Base-by-base conservation (phyloP, 371 early-diverging fungal species). In the Saksenaea oblongispora region DNA sequence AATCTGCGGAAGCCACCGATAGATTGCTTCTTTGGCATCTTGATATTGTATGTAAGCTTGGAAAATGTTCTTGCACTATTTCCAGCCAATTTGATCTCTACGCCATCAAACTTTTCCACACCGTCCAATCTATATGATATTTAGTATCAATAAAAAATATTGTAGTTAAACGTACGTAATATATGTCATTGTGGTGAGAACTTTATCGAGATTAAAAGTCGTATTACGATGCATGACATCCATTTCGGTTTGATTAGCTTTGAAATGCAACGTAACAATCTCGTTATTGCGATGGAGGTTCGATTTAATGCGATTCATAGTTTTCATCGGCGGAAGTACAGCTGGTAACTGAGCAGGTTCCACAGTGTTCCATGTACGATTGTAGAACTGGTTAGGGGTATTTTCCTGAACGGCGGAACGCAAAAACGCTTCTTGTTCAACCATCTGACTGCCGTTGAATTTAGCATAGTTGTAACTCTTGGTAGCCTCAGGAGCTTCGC, bases 371-470 rank as follows among this genome's bases (percentile, higher is more conserved):
- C 73, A 72, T 39, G 73, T 56, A 17, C 69, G 66, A 24, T 69
- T 69, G 18, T 66, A 72, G 56, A 64, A 69, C 28, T 69, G 66
- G 41, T 72, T 63, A 5, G 69, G 62, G 0, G 73, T 66, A 27
- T 41, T 39, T 1, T 53, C 14, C 2, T 34, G 39, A 0, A 53
- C 55, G 18, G 66, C 61, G 1, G 55, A 37, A 35, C 73, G 66
- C 1, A 59, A 34, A 31, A 72, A 72, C 5, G 66, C 37, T 9
- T 54, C n/a, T 22, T 66, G 69, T 11, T 26, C 54, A 13, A 53
- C 39, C 34, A 42, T 66, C 22, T 66, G 54, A 54, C 24, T 15
- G 31, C 59, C 54, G 5, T 41, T 54, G 15, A 66, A 34, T 8
- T 65, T 63, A 35, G 61, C 59, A 22, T 72, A 72, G 2, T 55